Evolutionary conservation across 2,329 filamentous ascomycete genomes (phyloP).

Genomic region (Colletotrichum sojae): DNA sequence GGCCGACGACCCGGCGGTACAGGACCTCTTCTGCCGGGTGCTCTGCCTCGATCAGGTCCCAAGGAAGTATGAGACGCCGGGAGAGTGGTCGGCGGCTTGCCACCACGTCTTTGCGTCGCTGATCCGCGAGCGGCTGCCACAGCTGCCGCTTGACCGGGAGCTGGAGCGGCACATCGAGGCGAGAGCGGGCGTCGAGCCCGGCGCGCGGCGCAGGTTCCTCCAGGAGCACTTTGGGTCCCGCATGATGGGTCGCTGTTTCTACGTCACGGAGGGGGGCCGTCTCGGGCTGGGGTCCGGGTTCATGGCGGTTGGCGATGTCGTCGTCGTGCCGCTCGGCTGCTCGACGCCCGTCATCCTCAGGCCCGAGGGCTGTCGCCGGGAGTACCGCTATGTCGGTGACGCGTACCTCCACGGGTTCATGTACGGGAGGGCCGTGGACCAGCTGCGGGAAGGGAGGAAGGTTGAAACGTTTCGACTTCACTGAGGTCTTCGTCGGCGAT

Average conservation of each 20-base stretch:
- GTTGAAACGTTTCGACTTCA: constrained; percentile 49
- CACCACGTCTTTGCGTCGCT: constrained; percentile 43
- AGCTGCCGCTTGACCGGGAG: constrained; percentile 38
- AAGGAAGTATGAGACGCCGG: constrained; percentile 24
- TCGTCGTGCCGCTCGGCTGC: constrained; percentile 54
- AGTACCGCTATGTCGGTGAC: constrained; percentile 52
- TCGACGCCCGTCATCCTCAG: constrained; percentile 51
- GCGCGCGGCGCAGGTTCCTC: constrained; percentile 36
- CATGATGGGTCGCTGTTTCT: constrained; percentile 47
- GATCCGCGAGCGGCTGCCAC: constrained; percentile 42
- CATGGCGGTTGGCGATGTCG: constrained; percentile 47
- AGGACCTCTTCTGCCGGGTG: constrained; percentile 49
- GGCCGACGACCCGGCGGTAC: constrained; percentile 6
- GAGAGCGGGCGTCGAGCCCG: background rate
- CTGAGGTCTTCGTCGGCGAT: background rate
- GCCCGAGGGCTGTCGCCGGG: constrained; percentile 43
- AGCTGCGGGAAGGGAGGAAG: constrained; percentile 53
- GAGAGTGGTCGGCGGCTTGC: constrained; percentile 43
- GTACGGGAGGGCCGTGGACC: constrained; percentile 49
- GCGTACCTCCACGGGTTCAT: constrained; percentile 53
- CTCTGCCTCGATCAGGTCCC: constrained; percentile 47
- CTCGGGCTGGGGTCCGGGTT: constrained; percentile 52
- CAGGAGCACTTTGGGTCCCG: constrained; percentile 40
- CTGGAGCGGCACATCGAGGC: constrained; percentile 33
- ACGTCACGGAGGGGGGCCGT: constrained; percentile 41